phyloP scores from a whole-genome alignment of 768 basidiomycete species.

The Megacollybia marginata region DNA sequence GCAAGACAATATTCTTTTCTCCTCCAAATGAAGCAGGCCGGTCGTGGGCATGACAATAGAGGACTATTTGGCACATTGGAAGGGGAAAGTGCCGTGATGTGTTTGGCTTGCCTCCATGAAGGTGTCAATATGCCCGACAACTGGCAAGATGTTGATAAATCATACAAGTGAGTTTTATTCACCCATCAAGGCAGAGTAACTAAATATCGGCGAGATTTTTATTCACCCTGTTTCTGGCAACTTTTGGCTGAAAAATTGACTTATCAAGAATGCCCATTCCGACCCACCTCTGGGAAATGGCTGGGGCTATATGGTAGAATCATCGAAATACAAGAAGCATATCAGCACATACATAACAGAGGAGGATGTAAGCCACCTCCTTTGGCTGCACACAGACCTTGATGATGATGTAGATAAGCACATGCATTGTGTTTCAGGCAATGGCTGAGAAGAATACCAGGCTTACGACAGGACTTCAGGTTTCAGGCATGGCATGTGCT shows the following conservation, averaged over 20 bases:
- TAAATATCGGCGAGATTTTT: conserved; percentile 4
- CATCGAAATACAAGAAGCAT: conserved; percentile 3
- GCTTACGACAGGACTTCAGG: not conserved
- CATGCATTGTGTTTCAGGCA: too few relatives aligned
- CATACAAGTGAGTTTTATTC: conserved; percentile 1
- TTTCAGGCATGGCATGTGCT: not conserved
- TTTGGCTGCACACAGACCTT: not conserved
- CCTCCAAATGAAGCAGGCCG: conserved; percentile 1
- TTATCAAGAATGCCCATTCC: conserved; percentile 2
- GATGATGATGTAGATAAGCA: not conserved
- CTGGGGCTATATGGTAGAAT: too few relatives aligned
- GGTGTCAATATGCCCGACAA: conserved; percentile 11
- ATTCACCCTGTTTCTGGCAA: conserved; percentile 11
- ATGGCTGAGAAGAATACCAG: too few relatives aligned
- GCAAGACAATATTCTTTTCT: conserved; percentile 3
- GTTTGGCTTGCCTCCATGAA: conserved; percentile 15
- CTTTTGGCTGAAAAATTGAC: conserved; percentile 11
- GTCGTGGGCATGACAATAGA: conserved; percentile 1
- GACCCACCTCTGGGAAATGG: conserved; percentile 9
- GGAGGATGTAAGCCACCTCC: conserved; percentile 6
- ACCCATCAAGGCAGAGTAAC: not conserved
- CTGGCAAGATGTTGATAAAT: conserved; percentile 5
- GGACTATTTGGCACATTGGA: not conserved
- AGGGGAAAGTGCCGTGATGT: conserved; percentile 7
- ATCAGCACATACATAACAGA: conserved; percentile 1